Conservation (phyloP, 192 early-diverging fungal genomes). For the Dissophora globulifera region DNA sequence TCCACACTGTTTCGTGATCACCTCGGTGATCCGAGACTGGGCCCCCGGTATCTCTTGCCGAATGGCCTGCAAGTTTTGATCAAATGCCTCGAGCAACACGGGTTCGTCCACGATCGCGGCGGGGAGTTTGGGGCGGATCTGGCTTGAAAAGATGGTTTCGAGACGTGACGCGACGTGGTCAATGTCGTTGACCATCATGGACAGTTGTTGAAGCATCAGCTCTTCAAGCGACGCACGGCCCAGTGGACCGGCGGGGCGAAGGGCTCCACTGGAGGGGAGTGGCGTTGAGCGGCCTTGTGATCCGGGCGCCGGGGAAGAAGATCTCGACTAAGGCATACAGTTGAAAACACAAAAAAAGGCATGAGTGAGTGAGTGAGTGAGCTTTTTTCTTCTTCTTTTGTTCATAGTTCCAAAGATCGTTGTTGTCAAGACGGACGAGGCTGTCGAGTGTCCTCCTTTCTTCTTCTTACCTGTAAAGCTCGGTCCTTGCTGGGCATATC, state of each 20-base stretch:
- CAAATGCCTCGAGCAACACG: slow-evolving; percentile 55
- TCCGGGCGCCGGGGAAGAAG: slow-evolving; percentile 28
- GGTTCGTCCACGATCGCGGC: slow-evolving; percentile 54
- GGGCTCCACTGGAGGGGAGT: slow-evolving; percentile 16
- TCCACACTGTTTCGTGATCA: slow-evolving; percentile 60
- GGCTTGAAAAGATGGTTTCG: slow-evolving; percentile 25
- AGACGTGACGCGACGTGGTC: slow-evolving; percentile 46
- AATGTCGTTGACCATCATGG: slow-evolving; percentile 56
- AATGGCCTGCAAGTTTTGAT: slow-evolving; percentile 11
- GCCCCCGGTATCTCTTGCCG: slow-evolving; percentile 53
- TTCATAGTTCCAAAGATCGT: no score
- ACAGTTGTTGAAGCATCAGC: slow-evolving; percentile 48
- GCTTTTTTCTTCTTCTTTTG: no score
- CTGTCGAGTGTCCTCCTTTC: slow-evolving; percentile 13
- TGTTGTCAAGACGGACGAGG: no score
- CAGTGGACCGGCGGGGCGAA: slow-evolving; percentile 9
- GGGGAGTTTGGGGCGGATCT: slow-evolving; percentile 61
- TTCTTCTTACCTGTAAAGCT: slow-evolving; percentile 19
- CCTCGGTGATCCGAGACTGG: slow-evolving; percentile 44
- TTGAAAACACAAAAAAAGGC: not conserved
- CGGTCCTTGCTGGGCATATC: slow-evolving; percentile 11
- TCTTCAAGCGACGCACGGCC: slow-evolving; percentile 27
- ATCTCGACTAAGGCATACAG: slow-evolving; percentile 19
- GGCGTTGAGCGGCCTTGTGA: slow-evolving; percentile 8
- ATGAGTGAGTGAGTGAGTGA: no score